Evolutionary conservation across 2,329 filamentous ascomycete species (phyloP), one percentile per base, ranked within the genome.

Genomic region (Penicillium janthinellum): DNA sequence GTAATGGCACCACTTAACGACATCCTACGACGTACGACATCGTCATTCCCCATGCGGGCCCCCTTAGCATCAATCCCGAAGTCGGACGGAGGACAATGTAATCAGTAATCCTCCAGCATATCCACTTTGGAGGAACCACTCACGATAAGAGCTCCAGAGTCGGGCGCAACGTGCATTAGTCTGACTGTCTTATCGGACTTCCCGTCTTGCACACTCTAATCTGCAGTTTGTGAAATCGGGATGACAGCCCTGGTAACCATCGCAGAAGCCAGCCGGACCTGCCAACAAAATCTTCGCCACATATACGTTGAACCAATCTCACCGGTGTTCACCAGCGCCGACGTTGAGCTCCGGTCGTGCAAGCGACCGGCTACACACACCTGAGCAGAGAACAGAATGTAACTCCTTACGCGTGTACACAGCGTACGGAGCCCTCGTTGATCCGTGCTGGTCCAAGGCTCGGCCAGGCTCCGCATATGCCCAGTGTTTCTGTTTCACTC

Each of bases 1-100:
- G 25, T 28, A 10, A 20, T 42, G 22, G 42, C 58, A 60, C 58
- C 45, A 22, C 41, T 45, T 51, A 60, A 60, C 54, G 49, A 57
- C 51, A 49, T 37, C 1, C 44, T 14, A 31, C 4, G 22, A n/a
- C 22, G 3, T 28, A 45, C 42, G 6, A 47, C 44, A 8, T 47
- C 14, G 22, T 28, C 44, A 47, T 28, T 28, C 14, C 22, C 22
- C 7, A 31, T 15, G n/a, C 6, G 3, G 25, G 45, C 10, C 17
- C 17, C 25, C 37, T 25, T 49, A 31, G 12, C 17, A 41, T 56
- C 44, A 34, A 49, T 15, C 5, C 4, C 37, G 20, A 22, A 39
- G 17, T 15, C 25, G 11, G 8, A 31, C 31, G 31, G 31, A 31
- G 31, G 8, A 31, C 31, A 10, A 31, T 31, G 31, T 31, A 31